Conservation (phyloP, 2,329 filamentous ascomycete species). For the Penicillium brasilianum region DNA sequence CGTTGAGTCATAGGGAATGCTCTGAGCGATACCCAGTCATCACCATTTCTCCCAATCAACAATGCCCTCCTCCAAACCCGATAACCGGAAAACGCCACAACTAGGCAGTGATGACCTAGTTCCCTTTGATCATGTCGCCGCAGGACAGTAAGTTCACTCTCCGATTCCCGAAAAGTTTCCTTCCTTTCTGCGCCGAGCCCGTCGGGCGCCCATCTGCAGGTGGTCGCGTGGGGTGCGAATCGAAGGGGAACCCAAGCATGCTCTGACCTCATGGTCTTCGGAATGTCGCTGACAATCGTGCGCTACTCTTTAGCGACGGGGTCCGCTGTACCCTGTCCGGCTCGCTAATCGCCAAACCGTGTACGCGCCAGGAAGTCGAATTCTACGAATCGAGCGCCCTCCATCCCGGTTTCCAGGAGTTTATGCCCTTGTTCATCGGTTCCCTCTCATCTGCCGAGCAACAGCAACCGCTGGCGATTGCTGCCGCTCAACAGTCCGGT, state of each 20-base stretch:
- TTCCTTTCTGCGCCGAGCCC: slow-evolving; percentile 8
- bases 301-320: slow-evolving; percentile 69
- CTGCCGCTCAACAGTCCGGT: slow-evolving; percentile 57
- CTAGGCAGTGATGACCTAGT: slow-evolving; percentile 48
- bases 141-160: slow-evolving; percentile 54
- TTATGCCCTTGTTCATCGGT: slow-evolving; percentile 87
- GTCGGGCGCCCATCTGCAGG: background rate
- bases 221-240: slow-evolving; percentile 1
- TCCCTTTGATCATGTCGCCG: slow-evolving; percentile 52
- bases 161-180: slow-evolving; percentile 5
- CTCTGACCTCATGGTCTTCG: background rate
- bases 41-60: slow-evolving; percentile 16
- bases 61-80: slow-evolving; percentile 43
- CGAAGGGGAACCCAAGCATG: background rate
- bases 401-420: slow-evolving; percentile 74
- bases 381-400: slow-evolving; percentile 81
- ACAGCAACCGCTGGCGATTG: slow-evolving; percentile 45
- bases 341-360: slow-evolving; percentile 91
- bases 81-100: slow-evolving; percentile 40
- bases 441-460: slow-evolving; percentile 71
- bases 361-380: slow-evolving; percentile 79
- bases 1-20: slow-evolving; percentile 24
- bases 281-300: slow-evolving; percentile 6
- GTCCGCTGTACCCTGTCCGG: slow-evolving; percentile 84
- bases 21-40: slow-evolving; percentile 8